Evolutionary conservation across 179 eudicot species (phyloP).

Genomic region (Spinacia oleracea): DNA sequence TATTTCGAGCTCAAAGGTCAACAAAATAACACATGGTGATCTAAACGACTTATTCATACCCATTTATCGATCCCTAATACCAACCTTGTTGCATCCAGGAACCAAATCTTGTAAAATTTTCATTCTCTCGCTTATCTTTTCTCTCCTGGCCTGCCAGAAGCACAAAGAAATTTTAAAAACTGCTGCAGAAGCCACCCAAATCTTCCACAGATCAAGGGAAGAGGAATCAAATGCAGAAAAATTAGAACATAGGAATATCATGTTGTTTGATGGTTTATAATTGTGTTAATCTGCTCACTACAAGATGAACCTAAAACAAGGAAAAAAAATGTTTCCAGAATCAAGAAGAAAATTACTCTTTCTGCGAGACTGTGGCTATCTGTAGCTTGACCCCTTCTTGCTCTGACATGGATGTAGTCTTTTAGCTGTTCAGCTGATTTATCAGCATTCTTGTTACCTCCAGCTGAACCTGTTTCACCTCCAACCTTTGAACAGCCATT

Average conservation of each 20-base stretch:
- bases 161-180: conserved; percentile 14
- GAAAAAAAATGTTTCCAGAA: neutral
- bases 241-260: conserved; percentile 1
- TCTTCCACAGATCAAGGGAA: neutral
- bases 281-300: neutral
- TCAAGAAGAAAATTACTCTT: conserved; percentile 55
- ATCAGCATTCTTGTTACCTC: conserved; percentile 45
- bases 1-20: neutral
- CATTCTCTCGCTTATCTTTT: conserved; percentile 96
- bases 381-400: conserved; percentile 99
- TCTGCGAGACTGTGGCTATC: conserved; percentile 98
- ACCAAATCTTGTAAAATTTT: conserved; percentile 92
- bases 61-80: conserved; percentile 11
- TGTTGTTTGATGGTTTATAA: neutral
- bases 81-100: conserved; percentile 95
- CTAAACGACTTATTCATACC: neutral
- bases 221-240: neutral
- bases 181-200: conserved; percentile 8
- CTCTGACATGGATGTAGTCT: conserved; percentile 96
- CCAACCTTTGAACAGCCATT: conserved; percentile 52
- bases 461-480: conserved; percentile 60
- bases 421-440: conserved; percentile 65
- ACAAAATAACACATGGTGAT: conserved; percentile 3
- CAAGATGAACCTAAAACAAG: neutral
- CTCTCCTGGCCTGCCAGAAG: conserved; percentile 77